phyloP scores from a whole-genome alignment of 148 eudicot species.

The Beta vulgaris region DNA sequence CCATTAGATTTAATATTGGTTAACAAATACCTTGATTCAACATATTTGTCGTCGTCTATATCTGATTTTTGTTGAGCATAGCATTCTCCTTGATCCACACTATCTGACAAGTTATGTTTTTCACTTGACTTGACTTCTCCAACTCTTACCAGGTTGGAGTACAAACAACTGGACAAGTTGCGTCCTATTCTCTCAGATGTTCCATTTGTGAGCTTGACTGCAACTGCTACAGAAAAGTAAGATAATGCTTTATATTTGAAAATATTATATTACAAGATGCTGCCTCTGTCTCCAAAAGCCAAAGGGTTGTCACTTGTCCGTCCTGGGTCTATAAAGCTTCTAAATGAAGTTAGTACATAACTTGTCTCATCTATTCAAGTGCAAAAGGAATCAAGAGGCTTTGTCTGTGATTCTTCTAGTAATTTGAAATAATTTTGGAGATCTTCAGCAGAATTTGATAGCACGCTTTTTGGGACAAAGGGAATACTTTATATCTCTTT shows the following conservation, averaged over 20 bases:
- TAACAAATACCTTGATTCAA: background rate
- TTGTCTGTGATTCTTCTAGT: background rate
- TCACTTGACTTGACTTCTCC: conserved; percentile 2
- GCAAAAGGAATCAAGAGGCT: background rate
- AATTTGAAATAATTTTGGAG: background rate
- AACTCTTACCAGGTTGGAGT: conserved; percentile 52
- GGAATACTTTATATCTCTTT: background rate
- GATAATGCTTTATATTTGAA: conserved; percentile 6
- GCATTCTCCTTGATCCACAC: conserved; percentile 5
- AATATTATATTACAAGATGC: background rate
- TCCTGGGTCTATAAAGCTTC: background rate
- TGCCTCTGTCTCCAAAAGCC: background rate
- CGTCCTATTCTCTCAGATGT: conserved; percentile 56
- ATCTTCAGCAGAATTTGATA: background rate
- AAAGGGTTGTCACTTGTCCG: background rate
- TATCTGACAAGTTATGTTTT: conserved; percentile 1
- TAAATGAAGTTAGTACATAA: background rate
- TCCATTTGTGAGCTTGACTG: conserved; percentile 78
- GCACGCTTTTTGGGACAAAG: background rate
- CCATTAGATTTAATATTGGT: background rate
- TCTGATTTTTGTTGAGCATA: background rate
- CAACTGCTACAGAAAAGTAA: conserved; percentile 85
- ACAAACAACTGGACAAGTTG: conserved; percentile 63
- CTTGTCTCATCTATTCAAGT: background rate
- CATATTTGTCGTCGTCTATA: background rate